Evolutionary conservation across 805 yeast genomes (phyloP), one percentile per base, ranked within the genome.

Genomic region (Starmera amethionina): DNA sequence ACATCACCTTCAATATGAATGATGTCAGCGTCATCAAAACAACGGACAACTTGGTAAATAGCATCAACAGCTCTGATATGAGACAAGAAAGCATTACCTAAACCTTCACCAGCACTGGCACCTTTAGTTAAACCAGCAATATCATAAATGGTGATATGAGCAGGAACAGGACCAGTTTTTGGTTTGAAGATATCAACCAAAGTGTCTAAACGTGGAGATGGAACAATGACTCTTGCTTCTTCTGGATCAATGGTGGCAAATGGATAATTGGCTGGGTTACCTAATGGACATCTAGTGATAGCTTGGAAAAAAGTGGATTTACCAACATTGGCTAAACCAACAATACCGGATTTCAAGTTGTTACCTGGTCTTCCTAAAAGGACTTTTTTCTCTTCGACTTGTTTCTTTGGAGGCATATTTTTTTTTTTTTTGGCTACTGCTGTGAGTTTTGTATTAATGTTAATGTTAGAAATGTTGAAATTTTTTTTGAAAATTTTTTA

Each of bases 211-310:
- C 95, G 79, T 46, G 82, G 75, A 45, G 95, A 85, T 54, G 96
- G 96, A 45, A 93, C 97, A 50, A 80, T 77, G 41, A 90, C 96
- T 61, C 95, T 79, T 36, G 97, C 96, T 69, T 90, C 96, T 68
- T 93, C 97, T 40, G 98, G 97, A 53, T 90, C 96, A 65, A 88
- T 88, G 42, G 98, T 90, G 34, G 98, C 98, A 61, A 87, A 90
- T 22, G 98, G 98, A 63, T 89, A 90, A 64, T 90, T 90, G 43
- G 97, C 98, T 42, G 98, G 97, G 68, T 75, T 88, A 47, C 98
- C 97, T 50, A 93, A 69, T 37, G 89, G 87, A 51, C 89, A 86
- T 65, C 81, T 79, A 42, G 97, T 90, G 58, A 93, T 83, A 42
- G 96, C 96, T 66, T 93, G 97, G 77, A 90, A 90, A 64, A 90